phyloP scores from a whole-genome alignment of 2,329 filamentous ascomycete genomes.

The Trichoderma sp. region DNA sequence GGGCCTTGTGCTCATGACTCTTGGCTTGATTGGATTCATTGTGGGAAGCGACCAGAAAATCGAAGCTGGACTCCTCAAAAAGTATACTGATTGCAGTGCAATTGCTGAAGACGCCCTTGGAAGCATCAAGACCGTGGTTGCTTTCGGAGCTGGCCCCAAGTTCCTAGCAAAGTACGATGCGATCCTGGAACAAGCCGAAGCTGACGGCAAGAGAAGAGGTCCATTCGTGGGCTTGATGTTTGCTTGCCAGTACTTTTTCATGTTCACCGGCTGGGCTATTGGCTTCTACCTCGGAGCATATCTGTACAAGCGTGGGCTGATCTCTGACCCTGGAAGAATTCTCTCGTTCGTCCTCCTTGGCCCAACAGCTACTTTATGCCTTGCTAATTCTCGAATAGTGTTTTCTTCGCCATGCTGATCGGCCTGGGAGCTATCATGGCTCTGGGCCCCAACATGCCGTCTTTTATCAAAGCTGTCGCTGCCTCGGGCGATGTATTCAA shows the following conservation, averaged over 20 bases:
- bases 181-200: slow-evolving; percentile 11
- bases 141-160: slow-evolving; percentile 20
- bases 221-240: slow-evolving; percentile 26
- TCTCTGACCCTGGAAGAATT: slow-evolving; percentile 25
- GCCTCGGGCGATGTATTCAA: slow-evolving; percentile 42
- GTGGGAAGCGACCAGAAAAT: slow-evolving; percentile 26
- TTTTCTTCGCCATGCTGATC: slow-evolving; percentile 28
- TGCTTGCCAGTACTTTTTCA: slow-evolving; percentile 27
- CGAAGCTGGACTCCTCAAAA: slow-evolving; percentile 22
- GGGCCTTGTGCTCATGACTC: slow-evolving; percentile 15
- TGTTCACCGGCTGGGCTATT: slow-evolving; percentile 26
- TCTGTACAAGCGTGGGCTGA: slow-evolving; percentile 16
- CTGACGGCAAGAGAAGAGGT: slow-evolving; percentile 11
- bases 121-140: slow-evolving; percentile 24
- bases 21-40: slow-evolving; percentile 20
- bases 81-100: slow-evolving; percentile 18
- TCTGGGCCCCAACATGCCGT: slow-evolving; percentile 32
- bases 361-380: not conserved
- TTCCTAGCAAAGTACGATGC: slow-evolving; percentile 21
- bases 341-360: slow-evolving; percentile 7
- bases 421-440: slow-evolving; percentile 27
- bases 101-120: slow-evolving; percentile 25
- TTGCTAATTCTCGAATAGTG: not conserved
- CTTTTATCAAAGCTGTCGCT: slow-evolving; percentile 41
- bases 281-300: slow-evolving; percentile 26